These are phyloP conservation scores for Neurospora sp. DNA, from an alignment of 495 filamentous ascomycete genomes.

Conservation along the genomic window DNA sequence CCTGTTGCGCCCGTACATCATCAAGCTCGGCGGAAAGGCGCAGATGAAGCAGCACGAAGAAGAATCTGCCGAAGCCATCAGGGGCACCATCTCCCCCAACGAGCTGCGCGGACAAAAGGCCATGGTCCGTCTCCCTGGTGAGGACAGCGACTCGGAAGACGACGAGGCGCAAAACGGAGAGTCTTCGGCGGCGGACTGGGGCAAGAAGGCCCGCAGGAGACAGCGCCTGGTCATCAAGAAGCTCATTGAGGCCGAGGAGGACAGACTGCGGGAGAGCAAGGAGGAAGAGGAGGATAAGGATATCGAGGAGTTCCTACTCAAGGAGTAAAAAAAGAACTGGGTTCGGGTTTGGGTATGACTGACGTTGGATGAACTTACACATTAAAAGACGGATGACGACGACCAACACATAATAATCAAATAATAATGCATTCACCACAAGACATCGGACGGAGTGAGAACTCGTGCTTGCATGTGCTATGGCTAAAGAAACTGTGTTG, in stretches of 20 bases:
- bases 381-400: not conserved
- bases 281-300: slow-evolving; percentile 56
- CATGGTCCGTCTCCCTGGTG: slow-evolving; percentile 39
- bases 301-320: slow-evolving; percentile 60
- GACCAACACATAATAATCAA: not conserved
- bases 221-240: slow-evolving; percentile 52
- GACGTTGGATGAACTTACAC: not conserved
- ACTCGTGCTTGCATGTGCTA: not conserved
- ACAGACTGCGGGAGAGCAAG: slow-evolving; percentile 29
- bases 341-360: not conserved
- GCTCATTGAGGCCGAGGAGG: slow-evolving; percentile 42
- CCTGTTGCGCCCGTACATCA: slow-evolving; percentile 56
- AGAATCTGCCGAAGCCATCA: slow-evolving; percentile 21
- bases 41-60: slow-evolving; percentile 40
- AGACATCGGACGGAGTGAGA: not conserved
- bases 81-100: slow-evolving; percentile 39
- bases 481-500: not conserved
- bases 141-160: slow-evolving; percentile 45
- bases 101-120: slow-evolving; percentile 35
- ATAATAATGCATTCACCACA: not conserved
- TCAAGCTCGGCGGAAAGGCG: slow-evolving; percentile 33
- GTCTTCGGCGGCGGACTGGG: slow-evolving; percentile 40
- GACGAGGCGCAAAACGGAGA: slow-evolving; percentile 21
- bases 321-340: slow-evolving; percentile 14
- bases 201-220: slow-evolving; percentile 51